A percentile compares a stretch with the other conserved stretches of the same genome.
Conservation (phyloP, 129 eudicot species). For the Tanacetum coccineum region DNA sequence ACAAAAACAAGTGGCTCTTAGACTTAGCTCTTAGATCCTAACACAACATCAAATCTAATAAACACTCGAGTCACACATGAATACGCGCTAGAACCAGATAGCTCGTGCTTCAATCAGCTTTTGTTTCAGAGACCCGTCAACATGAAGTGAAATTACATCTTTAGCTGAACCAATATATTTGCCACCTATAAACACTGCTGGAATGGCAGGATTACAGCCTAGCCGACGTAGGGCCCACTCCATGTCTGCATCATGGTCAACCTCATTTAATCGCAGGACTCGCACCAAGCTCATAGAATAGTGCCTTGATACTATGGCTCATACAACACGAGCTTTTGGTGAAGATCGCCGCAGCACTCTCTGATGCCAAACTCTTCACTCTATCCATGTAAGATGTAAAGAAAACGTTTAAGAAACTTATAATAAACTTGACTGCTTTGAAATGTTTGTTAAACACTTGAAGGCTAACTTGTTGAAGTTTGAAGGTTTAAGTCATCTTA, state of each 20-base stretch:
- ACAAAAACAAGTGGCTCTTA: conserved; percentile 29
- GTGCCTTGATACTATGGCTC: conserved; percentile 82
- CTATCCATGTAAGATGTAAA: conserved; percentile 45
- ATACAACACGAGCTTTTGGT: conserved; percentile 86
- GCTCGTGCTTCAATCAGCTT: conserved; percentile 75
- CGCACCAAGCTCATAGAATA: conserved; percentile 82
- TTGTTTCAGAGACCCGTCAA: conserved; percentile 64
- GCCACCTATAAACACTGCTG: conserved; percentile 90
- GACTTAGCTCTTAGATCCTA: conserved; percentile 16
- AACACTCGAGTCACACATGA: conserved; percentile 12
- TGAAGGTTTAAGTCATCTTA: conserved; percentile 31
- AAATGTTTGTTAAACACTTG: conserved; percentile 18
- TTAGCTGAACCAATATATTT: conserved; percentile 67
- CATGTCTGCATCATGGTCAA: conserved; percentile 64
- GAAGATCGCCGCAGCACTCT: conserved; percentile 84
- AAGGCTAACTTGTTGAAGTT: conserved; percentile 29
- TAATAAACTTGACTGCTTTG: neutral
- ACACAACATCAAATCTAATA: conserved; percentile 14
- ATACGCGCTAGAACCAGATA: conserved; percentile 61
- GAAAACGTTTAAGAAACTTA: neutral
- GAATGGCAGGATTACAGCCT: conserved; percentile 71
- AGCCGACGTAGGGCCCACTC: conserved; percentile 62
- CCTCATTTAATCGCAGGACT: conserved; percentile 85
- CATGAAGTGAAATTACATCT: conserved; percentile 78
- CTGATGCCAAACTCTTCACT: conserved; percentile 63